Evolutionary conservation across 768 basidiomycete genomes (phyloP), one percentile per base, ranked within the genome.

Genomic region (Suillus subaureus): DNA sequence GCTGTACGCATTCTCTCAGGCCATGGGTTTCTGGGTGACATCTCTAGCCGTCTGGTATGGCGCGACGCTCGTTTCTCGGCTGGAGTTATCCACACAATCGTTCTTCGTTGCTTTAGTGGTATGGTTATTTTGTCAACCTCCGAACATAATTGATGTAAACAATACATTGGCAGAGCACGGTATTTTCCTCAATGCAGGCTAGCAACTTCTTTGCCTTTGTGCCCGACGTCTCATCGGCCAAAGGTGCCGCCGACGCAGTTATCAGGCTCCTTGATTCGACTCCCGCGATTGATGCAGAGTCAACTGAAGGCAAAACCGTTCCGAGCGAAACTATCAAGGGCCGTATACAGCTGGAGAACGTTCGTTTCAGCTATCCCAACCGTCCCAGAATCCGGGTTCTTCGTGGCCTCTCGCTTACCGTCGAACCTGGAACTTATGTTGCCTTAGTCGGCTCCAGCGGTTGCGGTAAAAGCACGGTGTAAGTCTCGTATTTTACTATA

Each of bases 281-380:
- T 3, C 90, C 92, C 16, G 88, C 90, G 68, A 93, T 95, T 52
- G 94, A 97, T 72, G 87, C 93, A 0, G 88, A 93, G 69, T 90
- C 89, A 1, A 77, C 80, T 3, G 86, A 83, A 60, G 92, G 92
- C 64, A 87, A 87, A 72, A 71, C 70, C 0, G 70, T 89, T 26
- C 80, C 85, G 47, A 72, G 76, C 28, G 71, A 78, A 12, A 26
- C 23, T n/a, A 80, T 84, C 42, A 72, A 78, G 42, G 92, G 92
- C 12, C 87, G 85, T 66, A 87, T 97, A 65, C 84, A 83, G 26
- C 85, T 97, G 69, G 89, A 95, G 75, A 84, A 90, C 67, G 84
- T 97, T 37, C 86, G 89, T 74, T 97, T 98, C 85, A 86, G 92
- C 12, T 97, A 97, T 78, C 96, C 96, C 0, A 93, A 92, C 4